Evolutionary conservation across 2,329 filamentous ascomycete species (phyloP).

Genomic region (Colletotrichum simmondsii): DNA sequence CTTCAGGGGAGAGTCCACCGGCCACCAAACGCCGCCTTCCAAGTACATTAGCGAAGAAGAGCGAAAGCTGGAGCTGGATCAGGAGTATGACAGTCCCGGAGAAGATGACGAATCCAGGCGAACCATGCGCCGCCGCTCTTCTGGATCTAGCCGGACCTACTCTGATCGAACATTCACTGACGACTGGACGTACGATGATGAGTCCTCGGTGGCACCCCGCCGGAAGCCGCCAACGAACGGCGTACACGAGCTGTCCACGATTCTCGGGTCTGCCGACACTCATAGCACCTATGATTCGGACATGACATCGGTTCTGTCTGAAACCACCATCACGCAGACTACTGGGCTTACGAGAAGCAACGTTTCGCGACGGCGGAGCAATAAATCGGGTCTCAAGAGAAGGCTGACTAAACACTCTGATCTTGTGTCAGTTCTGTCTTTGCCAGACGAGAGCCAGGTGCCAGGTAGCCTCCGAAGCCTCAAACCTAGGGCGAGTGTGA

Average conservation of each 20-base stretch:
- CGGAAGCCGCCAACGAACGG: constrained; percentile 64
- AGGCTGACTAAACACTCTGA: constrained; percentile 92
- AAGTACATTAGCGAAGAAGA: constrained; percentile 62
- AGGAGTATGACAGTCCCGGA: constrained; percentile 39
- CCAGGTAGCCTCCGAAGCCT: constrained; percentile 75
- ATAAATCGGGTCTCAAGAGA: constrained; percentile 71
- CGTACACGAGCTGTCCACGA: constrained; percentile 66
- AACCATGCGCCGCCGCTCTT: constrained; percentile 42
- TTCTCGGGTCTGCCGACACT: constrained; percentile 61
- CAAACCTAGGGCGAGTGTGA: constrained; percentile 81
- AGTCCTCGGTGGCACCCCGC: constrained; percentile 45
- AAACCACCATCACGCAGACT: constrained; percentile 64
- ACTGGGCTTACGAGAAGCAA: constrained; percentile 60
- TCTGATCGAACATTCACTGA: constrained; percentile 27
- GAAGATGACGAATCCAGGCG: constrained; percentile 37
- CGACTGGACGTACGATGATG: constrained; percentile 28
- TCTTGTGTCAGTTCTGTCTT: constrained; percentile 89
- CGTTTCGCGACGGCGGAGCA: constrained; percentile 57
- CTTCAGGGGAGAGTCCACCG: constrained; percentile 70
- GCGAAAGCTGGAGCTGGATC: constrained; percentile 37
- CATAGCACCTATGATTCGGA: constrained; percentile 60
- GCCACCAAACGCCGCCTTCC: constrained; percentile 55
- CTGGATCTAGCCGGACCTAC: constrained; percentile 45
- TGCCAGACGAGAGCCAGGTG: constrained; percentile 67
- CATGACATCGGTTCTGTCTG: constrained; percentile 59